Base-by-base conservation (phyloP, 495 filamentous ascomycete species). In the Trichoderma parareesei region DNA sequence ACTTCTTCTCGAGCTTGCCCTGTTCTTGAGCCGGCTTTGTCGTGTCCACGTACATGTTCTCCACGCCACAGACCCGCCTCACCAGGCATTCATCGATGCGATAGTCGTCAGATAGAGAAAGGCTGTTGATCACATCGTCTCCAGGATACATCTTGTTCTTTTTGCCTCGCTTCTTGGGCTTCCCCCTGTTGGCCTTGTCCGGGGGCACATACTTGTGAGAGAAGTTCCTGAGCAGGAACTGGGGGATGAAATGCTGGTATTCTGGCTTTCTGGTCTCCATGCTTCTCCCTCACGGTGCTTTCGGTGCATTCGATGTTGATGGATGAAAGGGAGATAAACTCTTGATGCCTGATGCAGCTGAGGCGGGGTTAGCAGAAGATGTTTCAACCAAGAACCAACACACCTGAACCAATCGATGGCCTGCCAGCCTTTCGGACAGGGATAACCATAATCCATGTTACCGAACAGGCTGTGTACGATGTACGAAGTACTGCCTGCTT, bases 161-260 rank as follows among this genome's bases (percentile, higher is more conserved):
- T 20, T 69, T 68, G 43, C 57, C 41, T 41, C 71, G 67, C n/a
- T 62, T 65, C 35, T 63, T 46, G 5, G 16, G 57, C 33, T 41
- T 43, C n/a, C 18, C 42, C 14, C 3, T n/a, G 38, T 43, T 9
- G 4, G 14, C 2, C 4, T 18, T 27, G 10, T 67, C 60, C 3
- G 66, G 61, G 14, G 57, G 53, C 2, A n/a, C 49, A 57, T 72
- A 70, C 41, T 66, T 60, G 61, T 71, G 69, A 16, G 77, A 70
- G 60, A 79, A 82, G 70, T 80, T 80, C 35, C 70, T 66, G 8
- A 82, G 73, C 41, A 82, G 73, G 62, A 79, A 82, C 61, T 74
- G 78, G 1, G 79, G 79, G 38, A 82, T 74, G 65, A 77, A 81
- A 65, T 82, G 79, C 55, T 82, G 79, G 65, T 82, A 80, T 49